phyloP scores from a whole-genome alignment of 148 eudicot genomes.

The Persicaria maculosa region DNA sequence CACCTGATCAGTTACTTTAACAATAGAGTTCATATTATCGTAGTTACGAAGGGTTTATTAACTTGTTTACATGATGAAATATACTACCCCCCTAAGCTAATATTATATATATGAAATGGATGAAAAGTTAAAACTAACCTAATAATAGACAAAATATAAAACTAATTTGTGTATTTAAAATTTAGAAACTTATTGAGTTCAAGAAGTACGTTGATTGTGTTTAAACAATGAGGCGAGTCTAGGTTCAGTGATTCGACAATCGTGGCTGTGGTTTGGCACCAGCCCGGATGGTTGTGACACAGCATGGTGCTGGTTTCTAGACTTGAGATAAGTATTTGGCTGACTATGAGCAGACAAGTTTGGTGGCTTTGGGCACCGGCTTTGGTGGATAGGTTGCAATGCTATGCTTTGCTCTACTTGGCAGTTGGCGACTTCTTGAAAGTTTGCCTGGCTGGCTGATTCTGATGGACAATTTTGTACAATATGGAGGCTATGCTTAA shows the following conservation, averaged over 20 bases:
- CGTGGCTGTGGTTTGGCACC: neutral
- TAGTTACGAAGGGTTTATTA: no score
- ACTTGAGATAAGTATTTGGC: neutral
- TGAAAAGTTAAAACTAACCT: neutral
- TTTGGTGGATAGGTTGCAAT: neutral
- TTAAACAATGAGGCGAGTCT: neutral
- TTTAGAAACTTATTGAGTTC: neutral
- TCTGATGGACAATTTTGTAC: neutral
- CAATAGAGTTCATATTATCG: no score
- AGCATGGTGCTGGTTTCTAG: neutral
- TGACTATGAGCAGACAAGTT: no score
- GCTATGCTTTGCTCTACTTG: neutral
- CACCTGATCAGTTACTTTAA: no score
- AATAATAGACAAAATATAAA: no score
- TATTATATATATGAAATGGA: no score
- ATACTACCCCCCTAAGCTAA: neutral
- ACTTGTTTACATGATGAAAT: neutral
- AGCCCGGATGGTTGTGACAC: neutral
- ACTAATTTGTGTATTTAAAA: neutral
- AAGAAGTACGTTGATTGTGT: neutral
- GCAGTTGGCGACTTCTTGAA: neutral
- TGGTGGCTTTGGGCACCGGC: neutral
- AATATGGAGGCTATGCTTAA: neutral
- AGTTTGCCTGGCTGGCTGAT: neutral
- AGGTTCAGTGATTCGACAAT: neutral